Evolutionary conservation across 768 basidiomycete genomes (phyloP), one percentile per base, ranked within the genome.

Genomic region (Suillus sp.): DNA sequence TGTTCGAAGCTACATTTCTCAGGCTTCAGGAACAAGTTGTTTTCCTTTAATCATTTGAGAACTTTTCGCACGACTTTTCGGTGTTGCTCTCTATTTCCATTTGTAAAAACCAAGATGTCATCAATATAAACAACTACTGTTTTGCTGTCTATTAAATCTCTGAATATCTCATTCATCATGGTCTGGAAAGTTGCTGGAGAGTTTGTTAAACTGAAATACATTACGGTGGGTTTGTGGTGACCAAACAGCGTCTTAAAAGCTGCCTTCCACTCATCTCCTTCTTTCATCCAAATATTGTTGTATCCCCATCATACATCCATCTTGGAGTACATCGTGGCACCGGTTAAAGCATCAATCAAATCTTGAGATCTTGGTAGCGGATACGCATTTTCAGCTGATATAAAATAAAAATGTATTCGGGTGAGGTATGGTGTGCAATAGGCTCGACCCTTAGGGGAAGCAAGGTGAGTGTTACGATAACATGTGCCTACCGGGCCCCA

Each of bases 41-140:
- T 58, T 0, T 78, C 61, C 10, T 65, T 10, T 0, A 82, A 65
- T 1, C 54, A 37, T 27, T 74, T 34, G 0, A 80, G 69, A 0
- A 80, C 74, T 43, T 65, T 34, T 1, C 53, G 64, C 1, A 73
- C 61, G 4, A 70, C 47, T 2, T 43, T 37, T 0, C 58, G 48
- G 35, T 74, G 70, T 8, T 62, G 37, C 40, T 72, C 67, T 14
- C 65, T 59, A 10, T 54, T 25, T 3, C 59, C 34, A 2, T 67
- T 48, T 1, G 67, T 71, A 40, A 69, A 79, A 47, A 79, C 74
- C 57, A 81, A 66, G 32, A 83, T 79, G 62, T 83, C 75, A 61
- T 82, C 80, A 42, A 83, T 66, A 66, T 85, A 81, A 47, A 84
- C 76, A 0, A 73, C 65, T n/a, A 85, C 75, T 30, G 77, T 72